phyloP scores from a whole-genome alignment of 495 filamentous ascomycete genomes.

The Neurospora africana region DNA sequence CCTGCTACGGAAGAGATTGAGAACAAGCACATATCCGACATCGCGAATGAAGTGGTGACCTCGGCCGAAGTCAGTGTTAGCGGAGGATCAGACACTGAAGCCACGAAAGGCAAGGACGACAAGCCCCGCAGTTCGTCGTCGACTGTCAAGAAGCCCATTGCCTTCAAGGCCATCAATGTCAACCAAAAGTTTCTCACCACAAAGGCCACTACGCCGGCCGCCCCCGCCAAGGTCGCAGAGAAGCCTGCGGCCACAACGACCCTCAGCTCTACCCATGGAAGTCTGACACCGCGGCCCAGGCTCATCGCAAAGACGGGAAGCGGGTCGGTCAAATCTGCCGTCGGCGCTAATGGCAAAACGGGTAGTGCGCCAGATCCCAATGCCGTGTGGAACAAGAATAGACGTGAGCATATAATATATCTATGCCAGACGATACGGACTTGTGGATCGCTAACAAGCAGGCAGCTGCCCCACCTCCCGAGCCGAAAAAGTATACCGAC shows the following conservation, averaged over 20 bases:
- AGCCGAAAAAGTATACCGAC: constrained; percentile 89
- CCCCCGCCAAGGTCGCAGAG: constrained; percentile 41
- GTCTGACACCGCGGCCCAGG: constrained; percentile 39
- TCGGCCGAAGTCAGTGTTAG: constrained; percentile 49
- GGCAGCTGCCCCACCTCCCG: constrained; percentile 61
- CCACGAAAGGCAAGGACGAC: constrained; percentile 41
- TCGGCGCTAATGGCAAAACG: constrained; percentile 46
- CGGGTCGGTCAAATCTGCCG: constrained; percentile 39
- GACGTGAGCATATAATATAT: constrained; percentile 45
- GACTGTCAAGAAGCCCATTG: constrained; percentile 64
- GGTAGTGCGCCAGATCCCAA: constrained; percentile 47
- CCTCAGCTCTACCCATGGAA: constrained; percentile 23
- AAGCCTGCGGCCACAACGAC: constrained; percentile 24
- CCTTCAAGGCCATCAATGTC: constrained; percentile 91
- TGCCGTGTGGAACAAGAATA: constrained; percentile 96
- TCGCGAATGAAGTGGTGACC: constrained; percentile 38
- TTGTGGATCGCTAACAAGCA: constrained; percentile 5
- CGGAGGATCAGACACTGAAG: constrained; percentile 62
- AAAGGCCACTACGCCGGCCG: constrained; percentile 31
- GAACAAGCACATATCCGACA: constrained; percentile 41
- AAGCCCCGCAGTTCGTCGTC: constrained; percentile 58
- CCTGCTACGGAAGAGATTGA: constrained; percentile 31
- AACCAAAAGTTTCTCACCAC: constrained; percentile 74
- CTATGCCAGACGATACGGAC: not conserved
- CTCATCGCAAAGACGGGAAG: constrained; percentile 45